These are phyloP conservation scores for Cutaneotrichosporon arboriforme DNA, from an alignment of 1,284 basidiomycete species.

Conservation along the genomic window DNA sequence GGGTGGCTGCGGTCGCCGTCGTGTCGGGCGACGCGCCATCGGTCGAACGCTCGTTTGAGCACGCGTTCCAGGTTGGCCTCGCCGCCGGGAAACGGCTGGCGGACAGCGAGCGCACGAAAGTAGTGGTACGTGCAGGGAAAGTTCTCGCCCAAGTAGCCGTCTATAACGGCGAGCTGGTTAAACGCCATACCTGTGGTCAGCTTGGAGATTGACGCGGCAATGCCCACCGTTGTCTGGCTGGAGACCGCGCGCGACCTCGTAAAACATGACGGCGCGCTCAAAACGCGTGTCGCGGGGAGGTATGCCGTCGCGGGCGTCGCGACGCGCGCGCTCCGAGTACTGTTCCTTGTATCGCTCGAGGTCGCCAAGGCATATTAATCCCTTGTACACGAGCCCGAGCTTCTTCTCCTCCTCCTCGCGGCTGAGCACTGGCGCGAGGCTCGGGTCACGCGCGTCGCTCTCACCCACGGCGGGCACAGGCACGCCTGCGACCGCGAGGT, in stretches of 20 bases:
- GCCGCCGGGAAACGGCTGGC: slow-evolving; percentile 78
- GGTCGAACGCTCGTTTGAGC: slow-evolving; percentile 61
- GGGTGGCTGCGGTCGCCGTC: slow-evolving; percentile 24
- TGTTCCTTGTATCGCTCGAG: slow-evolving; percentile 88
- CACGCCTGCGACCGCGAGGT: slow-evolving; percentile 59
- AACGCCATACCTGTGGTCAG: slow-evolving; percentile 68
- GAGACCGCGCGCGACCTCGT: slow-evolving; percentile 73
- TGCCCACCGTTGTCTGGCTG: slow-evolving; percentile 60
- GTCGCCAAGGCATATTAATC: slow-evolving; percentile 86
- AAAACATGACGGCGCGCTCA: slow-evolving; percentile 68
- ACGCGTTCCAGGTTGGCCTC: slow-evolving; percentile 74
- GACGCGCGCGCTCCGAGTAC: slow-evolving; percentile 51
- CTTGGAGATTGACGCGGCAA: slow-evolving; percentile 17
- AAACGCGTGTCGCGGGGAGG: slow-evolving; percentile 46
- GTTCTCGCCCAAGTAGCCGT: slow-evolving; percentile 74
- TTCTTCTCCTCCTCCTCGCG: slow-evolving; percentile 58
- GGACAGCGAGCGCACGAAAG: slow-evolving; percentile 83
- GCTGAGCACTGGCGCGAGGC: slow-evolving; percentile 47
- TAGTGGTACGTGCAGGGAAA: slow-evolving; percentile 79
- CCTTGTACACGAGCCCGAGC: slow-evolving; percentile 73
- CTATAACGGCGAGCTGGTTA: slow-evolving; percentile 90
- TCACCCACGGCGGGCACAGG: slow-evolving; percentile 39
- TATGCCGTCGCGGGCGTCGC: slow-evolving; percentile 22
- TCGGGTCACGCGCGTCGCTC: slow-evolving; percentile 13
- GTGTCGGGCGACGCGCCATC: slow-evolving; percentile 37